Conservation (phyloP, 805 yeast species). For the Maudiozyma barnettii region DNA sequence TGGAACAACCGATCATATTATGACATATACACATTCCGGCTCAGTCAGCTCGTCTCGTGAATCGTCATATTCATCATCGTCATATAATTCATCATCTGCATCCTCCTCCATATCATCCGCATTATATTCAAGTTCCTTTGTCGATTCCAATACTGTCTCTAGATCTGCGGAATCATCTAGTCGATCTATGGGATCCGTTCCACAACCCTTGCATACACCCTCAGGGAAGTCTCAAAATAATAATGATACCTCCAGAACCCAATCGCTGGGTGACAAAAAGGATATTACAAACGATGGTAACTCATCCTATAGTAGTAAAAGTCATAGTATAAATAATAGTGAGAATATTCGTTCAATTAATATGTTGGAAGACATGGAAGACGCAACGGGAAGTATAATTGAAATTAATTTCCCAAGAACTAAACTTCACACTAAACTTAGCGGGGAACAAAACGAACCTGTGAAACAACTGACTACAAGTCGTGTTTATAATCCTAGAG, state of each 20-base stretch:
- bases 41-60: background rate
- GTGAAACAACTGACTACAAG: background rate
- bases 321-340: background rate
- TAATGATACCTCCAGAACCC: background rate
- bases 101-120: background rate
- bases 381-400: slow-evolving; percentile 13
- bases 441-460: background rate
- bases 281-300: background rate
- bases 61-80: background rate
- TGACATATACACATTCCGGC: background rate
- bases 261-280: background rate
- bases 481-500: background rate
- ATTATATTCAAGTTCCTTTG: background rate
- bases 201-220: background rate
- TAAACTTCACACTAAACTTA: slow-evolving; percentile 2
- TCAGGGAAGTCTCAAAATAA: too few species aligned
- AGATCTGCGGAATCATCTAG: background rate
- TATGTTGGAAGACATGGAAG: slow-evolving; percentile 6
- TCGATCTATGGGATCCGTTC: background rate
- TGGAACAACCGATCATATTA: background rate
- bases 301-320: background rate
- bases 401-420: slow-evolving; percentile 17
- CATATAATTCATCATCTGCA: background rate
- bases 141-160: background rate
- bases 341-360: background rate